Evolutionary conservation across 768 basidiomycete species (phyloP).

Genomic region (Lyophyllum atratum): DNA sequence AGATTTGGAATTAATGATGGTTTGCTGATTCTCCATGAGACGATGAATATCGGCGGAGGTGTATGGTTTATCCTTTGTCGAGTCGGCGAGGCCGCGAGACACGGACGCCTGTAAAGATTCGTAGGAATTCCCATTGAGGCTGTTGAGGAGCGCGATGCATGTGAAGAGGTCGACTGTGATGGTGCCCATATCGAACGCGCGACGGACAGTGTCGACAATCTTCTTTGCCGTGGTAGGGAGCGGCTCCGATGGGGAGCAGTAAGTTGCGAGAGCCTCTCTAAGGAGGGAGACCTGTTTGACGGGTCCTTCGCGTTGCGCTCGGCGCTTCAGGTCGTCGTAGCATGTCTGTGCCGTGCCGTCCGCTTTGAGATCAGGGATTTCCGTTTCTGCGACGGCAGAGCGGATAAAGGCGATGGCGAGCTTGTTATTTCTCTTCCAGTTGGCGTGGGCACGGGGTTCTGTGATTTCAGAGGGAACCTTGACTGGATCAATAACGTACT

Average conservation of each 20-base stretch:
- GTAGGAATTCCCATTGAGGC: background rate
- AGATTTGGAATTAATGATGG: background rate
- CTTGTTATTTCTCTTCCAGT: too few species aligned
- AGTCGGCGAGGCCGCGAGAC: background rate
- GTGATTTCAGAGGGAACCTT: too few species aligned
- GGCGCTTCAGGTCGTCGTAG: background rate
- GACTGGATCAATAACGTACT: too few species aligned
- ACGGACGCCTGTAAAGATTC: background rate
- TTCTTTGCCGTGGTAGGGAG: background rate
- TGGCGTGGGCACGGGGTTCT: too few species aligned
- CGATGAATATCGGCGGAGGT: background rate
- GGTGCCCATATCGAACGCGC: background rate
- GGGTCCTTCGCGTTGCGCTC: background rate
- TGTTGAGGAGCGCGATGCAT: background rate
- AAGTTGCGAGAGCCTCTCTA: background rate
- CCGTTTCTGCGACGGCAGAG: too few species aligned
- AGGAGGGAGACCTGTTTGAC: slow-evolving; percentile 1
- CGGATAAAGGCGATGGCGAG: too few species aligned
- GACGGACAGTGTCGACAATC: background rate
- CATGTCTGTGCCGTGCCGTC: background rate
- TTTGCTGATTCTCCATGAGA: background rate
- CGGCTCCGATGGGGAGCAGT: background rate
- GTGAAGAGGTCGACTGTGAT: background rate
- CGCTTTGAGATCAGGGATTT: too few species aligned
- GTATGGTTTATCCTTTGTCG: background rate